Base-by-base conservation (phyloP, 1,284 basidiomycete species). In the Boletellus sp. region DNA sequence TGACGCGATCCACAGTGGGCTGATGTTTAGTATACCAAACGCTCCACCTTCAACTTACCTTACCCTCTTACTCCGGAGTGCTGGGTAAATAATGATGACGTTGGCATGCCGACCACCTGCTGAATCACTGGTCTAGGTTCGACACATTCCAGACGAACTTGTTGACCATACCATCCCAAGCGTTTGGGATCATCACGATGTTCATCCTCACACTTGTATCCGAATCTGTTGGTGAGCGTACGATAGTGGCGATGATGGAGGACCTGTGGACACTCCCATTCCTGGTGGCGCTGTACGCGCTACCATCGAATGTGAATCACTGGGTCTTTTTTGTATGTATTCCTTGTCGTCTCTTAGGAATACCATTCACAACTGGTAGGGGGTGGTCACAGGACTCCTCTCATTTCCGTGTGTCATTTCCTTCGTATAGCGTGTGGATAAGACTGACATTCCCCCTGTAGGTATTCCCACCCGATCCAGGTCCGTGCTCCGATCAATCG, bases 81-180 rank as follows among this genome's bases (percentile, higher is more conserved):
- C 85, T 15, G 84, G 84, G 70, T 78, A 21, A 38, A 47, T 46
- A 39, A 28, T 8, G 8, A 12, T 11, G 24, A 1, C 36, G 4
- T 30, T n/a, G n/a, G 33, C 11, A 24, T 33, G 0, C 22, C 36
- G 32, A 35, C 35, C 4, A 41, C 16, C 28, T 42, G 8, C 51
- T 56, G n/a, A 50, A 49, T 2, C 13, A 4, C 15, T 39, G 8
- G 1, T 22, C 1, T 40, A 81, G 80, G 2, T 87, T 87, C 68
- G 69, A 68, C 55, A 87, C 83, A 1, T 78, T 83, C 47, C 61
- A 79, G 50, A 76, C 80, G 11, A 87, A 85, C 61, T 66, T 88
- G 32, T 72, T 88, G 47, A 78, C 74, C 5, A 82, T 88, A 46
- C 83, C 83, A 0, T 76, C 73, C 4, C 73, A 71, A 4, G 70